Evolutionary conservation across 75 land plant species (phyloP), one percentile per base, ranked within the genome.

Genomic region (Picea sitchensis): DNA sequence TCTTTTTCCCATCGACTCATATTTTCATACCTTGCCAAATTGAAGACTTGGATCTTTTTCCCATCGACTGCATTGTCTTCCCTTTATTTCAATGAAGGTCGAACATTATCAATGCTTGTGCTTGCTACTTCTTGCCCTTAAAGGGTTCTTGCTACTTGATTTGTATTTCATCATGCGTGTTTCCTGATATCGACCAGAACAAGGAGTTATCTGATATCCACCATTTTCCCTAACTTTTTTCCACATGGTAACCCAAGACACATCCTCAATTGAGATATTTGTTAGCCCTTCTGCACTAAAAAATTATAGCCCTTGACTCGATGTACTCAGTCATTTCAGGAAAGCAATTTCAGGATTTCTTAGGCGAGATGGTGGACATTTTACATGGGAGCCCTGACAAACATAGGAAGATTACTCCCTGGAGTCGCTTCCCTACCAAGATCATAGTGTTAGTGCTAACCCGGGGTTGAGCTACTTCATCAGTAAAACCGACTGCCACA

Each of bases 61-160:
- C 87, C 88, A 93, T 80, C 91, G 82, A 56, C 85, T 89, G 89
- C 95, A 93, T 34, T 91, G 93, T 80, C 93, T 81, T 76, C 93
- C 91, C 78, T 93, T 93, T 2, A 88, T 79, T 79, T 85, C 93
- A 76, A 87, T 84, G 69, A 90, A 93, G 60, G 95, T 93, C 47
- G 61, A 57, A 51, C 95, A 93, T 38, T 87, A 89, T 1, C 84
- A 83, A 78, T 81, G 79, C 54, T 78, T 87, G 34, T 74, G 65
- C 54, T 58, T 78, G 64, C 73, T 1, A 26, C 75, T 74, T 20
- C 8, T 65, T 5, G 13, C 76, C 18, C 4, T 75, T 38, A 81
- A 57, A 36, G 75, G 34, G 15, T 68, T 77, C 32, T 41, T 75
- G 54, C 59, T 14, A 77, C n/a, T 73, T 75, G 60, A 30, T 57